A percentile compares a stretch with the other conserved stretches of the same genome.
Evolutionary conservation across 257 asterid genomes (phyloP).

Genomic region (Linaria vulgaris): DNA sequence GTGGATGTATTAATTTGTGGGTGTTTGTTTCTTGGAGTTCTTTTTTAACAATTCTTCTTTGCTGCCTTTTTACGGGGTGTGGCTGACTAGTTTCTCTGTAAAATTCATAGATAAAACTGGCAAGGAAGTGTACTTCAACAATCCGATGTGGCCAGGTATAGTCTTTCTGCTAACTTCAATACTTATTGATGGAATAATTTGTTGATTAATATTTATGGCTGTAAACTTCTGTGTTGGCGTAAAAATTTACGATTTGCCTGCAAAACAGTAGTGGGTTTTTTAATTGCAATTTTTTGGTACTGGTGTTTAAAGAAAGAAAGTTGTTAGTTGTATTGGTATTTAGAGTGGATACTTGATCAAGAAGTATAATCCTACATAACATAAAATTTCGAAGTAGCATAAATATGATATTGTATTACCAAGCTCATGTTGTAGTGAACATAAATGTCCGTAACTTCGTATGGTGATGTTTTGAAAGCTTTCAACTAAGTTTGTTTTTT

Average conservation of each 20-base stretch:
- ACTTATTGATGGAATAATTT: not conserved
- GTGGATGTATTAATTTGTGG: not conserved
- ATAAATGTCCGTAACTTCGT: too few species aligned
- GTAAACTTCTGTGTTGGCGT: not conserved
- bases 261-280: too few species aligned
- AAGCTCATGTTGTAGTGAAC: too few species aligned
- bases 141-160: constrained; percentile 99
- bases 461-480: too few species aligned
- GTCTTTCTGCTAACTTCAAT: not conserved
- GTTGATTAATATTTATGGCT: not conserved
- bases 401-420: not conserved
- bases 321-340: too few species aligned
- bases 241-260: too few species aligned
- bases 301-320: too few species aligned
- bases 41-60: not conserved
- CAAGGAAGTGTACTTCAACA: constrained; percentile 63
- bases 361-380: too few species aligned
- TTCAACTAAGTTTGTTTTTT: too few species aligned
- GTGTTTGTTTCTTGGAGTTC: not conserved
- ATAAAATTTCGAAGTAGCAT: too few species aligned
- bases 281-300: too few species aligned
- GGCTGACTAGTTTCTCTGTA: constrained; percentile 17
- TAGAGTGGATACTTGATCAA: too few species aligned
- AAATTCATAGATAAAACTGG: constrained; percentile 45
- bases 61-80: constrained; percentile 2